Base-by-base conservation (phyloP, 2,329 filamentous ascomycete species). In the Cadophora gregata region DNA sequence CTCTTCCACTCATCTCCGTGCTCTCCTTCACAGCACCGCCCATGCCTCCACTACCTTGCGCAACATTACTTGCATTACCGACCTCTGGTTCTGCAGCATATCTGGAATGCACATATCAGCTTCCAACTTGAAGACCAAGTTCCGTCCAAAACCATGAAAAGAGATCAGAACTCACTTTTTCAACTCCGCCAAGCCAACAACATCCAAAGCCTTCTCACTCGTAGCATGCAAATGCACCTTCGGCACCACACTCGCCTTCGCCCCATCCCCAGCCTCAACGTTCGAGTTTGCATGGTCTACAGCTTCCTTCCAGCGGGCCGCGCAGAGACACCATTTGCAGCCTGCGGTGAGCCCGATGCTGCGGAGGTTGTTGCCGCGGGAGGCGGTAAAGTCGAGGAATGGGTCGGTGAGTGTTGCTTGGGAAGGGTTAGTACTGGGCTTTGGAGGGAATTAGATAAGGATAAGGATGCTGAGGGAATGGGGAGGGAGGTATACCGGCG, bases 251-350 rank as follows among this genome's bases (percentile, higher is more conserved):
- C 67, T 63, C 59, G 71, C 69, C 12, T 72, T 66, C 1, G 50
- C 67, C 4, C 67, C 64, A 33, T 50, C 50, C 19, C 16, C 53
- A 51, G 31, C 38, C 24, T 62, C 45, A 14, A 42, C 58, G 2
- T 38, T 38, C 1, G 56, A 59, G 24, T 70, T 63, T 1, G 69
- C 71, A 25, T 68, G 62, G 4, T 71, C 70, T 10, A 75, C 51
- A 1, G 86, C 87, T 75, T 89, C 86, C 71, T 84, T 83, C 85
- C 86, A 89, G 53, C 86, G 77, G 12, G 77, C 79, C 2, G 86
- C 86, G 72, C 87, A 89, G 5, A 90, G 77, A 76, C 87, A 90
- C 86, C 87, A 89, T 75, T 85, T 86, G 72, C 86, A 88, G 8
- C 87, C 86, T 14, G 79, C 83, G 24, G 80, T 84, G 63, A 89